These are phyloP conservation scores for Geotrichum histeridarum DNA, from an alignment of 1,139 yeast genomes.

Conservation along the genomic window DNA sequence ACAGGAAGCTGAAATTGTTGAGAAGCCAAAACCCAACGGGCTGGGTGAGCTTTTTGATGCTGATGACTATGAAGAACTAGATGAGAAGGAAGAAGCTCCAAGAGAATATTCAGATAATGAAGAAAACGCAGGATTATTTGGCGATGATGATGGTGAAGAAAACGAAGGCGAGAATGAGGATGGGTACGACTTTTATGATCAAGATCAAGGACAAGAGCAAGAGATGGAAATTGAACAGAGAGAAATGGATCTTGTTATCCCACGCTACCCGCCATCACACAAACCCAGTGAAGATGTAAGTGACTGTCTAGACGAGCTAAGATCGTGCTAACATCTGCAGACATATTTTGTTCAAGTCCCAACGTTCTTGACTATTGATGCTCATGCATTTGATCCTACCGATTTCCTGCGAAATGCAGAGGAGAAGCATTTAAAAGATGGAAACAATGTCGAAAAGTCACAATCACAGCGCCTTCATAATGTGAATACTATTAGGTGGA, in stretches of 20 bases:
- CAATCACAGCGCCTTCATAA: slow-evolving; percentile 55
- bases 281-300: slow-evolving; percentile 22
- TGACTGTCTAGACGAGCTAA: slow-evolving; percentile 22
- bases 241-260: slow-evolving; percentile 57
- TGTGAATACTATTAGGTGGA: slow-evolving; percentile 88
- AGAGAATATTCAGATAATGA: slow-evolving; percentile 20
- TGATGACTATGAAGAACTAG: slow-evolving; percentile 23
- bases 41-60: slow-evolving; percentile 22
- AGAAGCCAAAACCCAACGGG: slow-evolving; percentile 8
- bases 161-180: slow-evolving; percentile 21
- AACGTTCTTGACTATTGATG: slow-evolving; percentile 72
- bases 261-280: slow-evolving; percentile 64
- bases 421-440: slow-evolving; percentile 34
- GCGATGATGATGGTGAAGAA: slow-evolving; percentile 19
- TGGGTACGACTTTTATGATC: slow-evolving; percentile 10
- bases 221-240: slow-evolving; percentile 42
- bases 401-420: slow-evolving; percentile 44
- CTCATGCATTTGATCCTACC: slow-evolving; percentile 80
- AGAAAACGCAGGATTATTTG: slow-evolving; percentile 19
- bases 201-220: slow-evolving; percentile 20
- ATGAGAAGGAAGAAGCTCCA: slow-evolving; percentile 16
- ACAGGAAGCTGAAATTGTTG: slow-evolving; percentile 9
- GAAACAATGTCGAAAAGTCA: slow-evolving; percentile 46
- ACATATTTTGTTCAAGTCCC: slow-evolving; percentile 68
- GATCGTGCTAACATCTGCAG: slow-evolving; percentile 27